Base-by-base conservation (phyloP, 2,329 filamentous ascomycete genomes). In the Fusarium graminum region DNA sequence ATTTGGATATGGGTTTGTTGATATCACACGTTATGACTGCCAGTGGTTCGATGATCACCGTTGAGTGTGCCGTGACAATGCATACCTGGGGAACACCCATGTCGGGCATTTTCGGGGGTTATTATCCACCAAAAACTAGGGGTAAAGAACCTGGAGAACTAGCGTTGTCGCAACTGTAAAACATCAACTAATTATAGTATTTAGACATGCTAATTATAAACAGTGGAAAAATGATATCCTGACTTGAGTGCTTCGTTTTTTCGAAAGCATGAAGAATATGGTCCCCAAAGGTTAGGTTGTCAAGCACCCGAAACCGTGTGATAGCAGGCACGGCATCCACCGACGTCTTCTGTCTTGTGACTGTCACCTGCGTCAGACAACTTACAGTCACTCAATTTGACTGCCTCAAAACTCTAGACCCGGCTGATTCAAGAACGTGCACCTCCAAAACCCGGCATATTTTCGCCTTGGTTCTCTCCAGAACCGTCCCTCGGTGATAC, bases 31-130 rank as follows among this genome's bases (percentile, higher is more conserved):
- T 71, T 68, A 42, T 67, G 40, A 70, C 44, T 54, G 52, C 61
- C 36, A 36, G 63, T 71, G 69, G 68, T 59, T 61, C 68, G 69
- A 71, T 64, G 40, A 67, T 71, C 47, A 65, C 46, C 63, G 44
- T 60, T 63, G 25, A 36, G 19, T 63, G 58, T 63, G 41, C 54
- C 41, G 58, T 59, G 62, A 67, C 39, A 46, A 38, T 29, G 44
- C 40, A n/a, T 47, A 25, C n/a, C 30, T 43, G 25, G 41, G 59
- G 38, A 40, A 39, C 30, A 64, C 50, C 64, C 64, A 36, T 52
- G 46, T 68, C 67, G 67, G 67, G 49, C 52, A 49, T 53, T 44
- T 55, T 59, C 67, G 67, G 66, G 47, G 32, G 47, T 5, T 34
- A n/a, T 46, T 30, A 14, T 52, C 34, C 43, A 43, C 52, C 65